Evolutionary conservation across 768 basidiomycete species (phyloP), one percentile per base, ranked within the genome.

Genomic region (Leucosporidium scottii): DNA sequence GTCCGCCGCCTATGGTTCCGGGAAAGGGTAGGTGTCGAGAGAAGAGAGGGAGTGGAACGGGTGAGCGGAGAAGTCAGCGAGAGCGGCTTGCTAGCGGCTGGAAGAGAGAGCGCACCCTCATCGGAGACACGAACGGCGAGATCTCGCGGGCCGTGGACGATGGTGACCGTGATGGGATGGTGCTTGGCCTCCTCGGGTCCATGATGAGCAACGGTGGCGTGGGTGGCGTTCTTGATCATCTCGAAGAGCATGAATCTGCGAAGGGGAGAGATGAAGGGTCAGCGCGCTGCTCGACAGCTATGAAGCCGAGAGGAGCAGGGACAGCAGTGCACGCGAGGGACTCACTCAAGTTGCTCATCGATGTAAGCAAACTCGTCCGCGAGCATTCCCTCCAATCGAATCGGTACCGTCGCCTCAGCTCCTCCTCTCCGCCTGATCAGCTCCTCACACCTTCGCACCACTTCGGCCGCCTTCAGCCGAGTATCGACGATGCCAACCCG

Each of bases 111-210:
- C 50, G 50, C 28, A 86, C 91, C 92, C 84, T 90, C 86, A 76
- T 94, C 91, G n/a, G 91, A 91, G 79, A 94, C 87, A 49, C 91
- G 86, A 59, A 94, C 83, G 9, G 85, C 83, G 56, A 94, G 83
- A 59, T 89, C 84, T 61, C 90, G 83, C 39, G 85, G 82, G 1
- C 87, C 86, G 3, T 86, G 84, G 12, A 86, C 86, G 56, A 94
- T 85, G 0, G 91, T 93, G 1, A 86, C 86, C 34, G 79, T 81
- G 61, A 93, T 86, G 2, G 83, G 81, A n/a, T 89, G 88, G 10
- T 49, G 7, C 13, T 64, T 23, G 9, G 66, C 63, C 18, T 63
- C 39, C 17, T 58, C 48, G 4, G 75, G 39, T 7, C 79, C 77
- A 44, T 80, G 74, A 7, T 75, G 78, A 74, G 89, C 84, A 20